A percentile compares a stretch with the other conserved stretches of the same genome.
phyloP scores from a whole-genome alignment of 257 asterid genomes.

The Fraxinus pennsylvanica region DNA sequence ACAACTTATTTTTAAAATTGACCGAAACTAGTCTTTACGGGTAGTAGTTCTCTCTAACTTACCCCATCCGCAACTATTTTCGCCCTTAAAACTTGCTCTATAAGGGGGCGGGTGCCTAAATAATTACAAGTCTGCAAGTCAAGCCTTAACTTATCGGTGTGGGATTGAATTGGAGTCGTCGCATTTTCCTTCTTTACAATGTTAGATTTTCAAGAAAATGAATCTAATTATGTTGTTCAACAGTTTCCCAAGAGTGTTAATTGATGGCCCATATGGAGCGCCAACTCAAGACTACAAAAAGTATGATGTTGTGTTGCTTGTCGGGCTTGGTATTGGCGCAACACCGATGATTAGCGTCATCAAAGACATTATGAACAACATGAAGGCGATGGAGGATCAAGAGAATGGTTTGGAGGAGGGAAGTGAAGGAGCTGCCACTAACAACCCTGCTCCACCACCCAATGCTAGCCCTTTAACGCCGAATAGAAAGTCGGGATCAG shows the following conservation, averaged over 20 bases:
- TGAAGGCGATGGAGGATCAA: constrained; percentile 61
- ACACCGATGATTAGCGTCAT: constrained; percentile 93
- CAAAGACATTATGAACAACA: constrained; percentile 84
- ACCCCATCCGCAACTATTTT: neutral
- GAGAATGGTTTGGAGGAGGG: constrained; percentile 51
- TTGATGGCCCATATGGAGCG: constrained; percentile 94
- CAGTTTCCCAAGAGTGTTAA: constrained; percentile 73
- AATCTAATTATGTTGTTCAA: neutral
- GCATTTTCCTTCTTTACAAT: neutral
- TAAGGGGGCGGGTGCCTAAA: too few relatives aligned
- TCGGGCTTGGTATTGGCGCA: constrained; percentile 85
- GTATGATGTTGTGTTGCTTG: constrained; percentile 78
- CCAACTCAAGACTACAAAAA: constrained; percentile 96
- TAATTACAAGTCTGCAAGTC: too few relatives aligned
- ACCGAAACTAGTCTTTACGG: neutral
- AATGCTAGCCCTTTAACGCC: constrained; percentile 23
- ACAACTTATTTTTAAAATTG: neutral
- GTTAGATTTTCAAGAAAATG: neutral
- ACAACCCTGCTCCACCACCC: neutral
- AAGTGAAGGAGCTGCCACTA: neutral
- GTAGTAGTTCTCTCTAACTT: neutral
- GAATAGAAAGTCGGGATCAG: constrained; percentile 34
- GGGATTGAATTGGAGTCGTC: neutral
- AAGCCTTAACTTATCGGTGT: neutral
- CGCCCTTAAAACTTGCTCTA: too few relatives aligned